A percentile compares a stretch with the other conserved stretches of the same genome.
Evolutionary conservation across 139 green algal species (phyloP).

Genomic region (Monoraphidium neglectum): DNA sequence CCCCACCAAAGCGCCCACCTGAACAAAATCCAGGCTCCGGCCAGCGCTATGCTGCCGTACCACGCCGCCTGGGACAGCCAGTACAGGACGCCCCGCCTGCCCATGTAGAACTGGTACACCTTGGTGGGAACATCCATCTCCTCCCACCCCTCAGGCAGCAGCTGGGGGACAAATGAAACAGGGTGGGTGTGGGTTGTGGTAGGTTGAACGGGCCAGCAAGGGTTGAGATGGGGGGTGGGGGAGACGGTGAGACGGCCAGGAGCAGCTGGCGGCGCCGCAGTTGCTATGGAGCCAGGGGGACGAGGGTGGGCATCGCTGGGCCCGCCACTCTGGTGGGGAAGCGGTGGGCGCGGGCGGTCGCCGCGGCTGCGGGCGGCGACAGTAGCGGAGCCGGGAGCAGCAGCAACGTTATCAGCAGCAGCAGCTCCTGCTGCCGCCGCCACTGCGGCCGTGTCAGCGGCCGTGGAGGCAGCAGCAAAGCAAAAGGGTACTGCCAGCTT

Average conservation of each 20-base stretch:
- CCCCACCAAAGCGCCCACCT: too few species aligned
- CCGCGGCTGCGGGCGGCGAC: too few species aligned
- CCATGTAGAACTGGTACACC: constrained; percentile 70
- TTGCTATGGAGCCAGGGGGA: not conserved
- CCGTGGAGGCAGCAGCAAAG: not conserved
- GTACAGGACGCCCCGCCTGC: constrained; percentile 76
- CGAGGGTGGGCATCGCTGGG: not conserved
- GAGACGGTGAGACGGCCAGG: not conserved
- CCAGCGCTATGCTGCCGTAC: constrained; percentile 41
- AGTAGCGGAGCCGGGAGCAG: too few species aligned
- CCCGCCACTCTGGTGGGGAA: not conserved
- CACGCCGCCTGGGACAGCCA: constrained; percentile 68
- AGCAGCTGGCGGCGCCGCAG: not conserved
- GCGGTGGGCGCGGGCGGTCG: too few species aligned
- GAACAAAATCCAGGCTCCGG: constrained; percentile 78
- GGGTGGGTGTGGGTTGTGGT: not conserved
- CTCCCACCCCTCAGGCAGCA: constrained; percentile 65
- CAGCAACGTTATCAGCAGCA: constrained; percentile 6
- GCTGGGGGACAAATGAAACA: not conserved
- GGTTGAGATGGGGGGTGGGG: not conserved
- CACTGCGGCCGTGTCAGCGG: not conserved
- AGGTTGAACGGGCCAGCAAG: not conserved
- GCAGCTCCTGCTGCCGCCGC: not conserved
- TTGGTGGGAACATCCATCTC: constrained; percentile 62
- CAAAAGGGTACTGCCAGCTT: too few species aligned